Conservation (phyloP, 257 asterid genomes). For the Solanum ossicruentum region DNA sequence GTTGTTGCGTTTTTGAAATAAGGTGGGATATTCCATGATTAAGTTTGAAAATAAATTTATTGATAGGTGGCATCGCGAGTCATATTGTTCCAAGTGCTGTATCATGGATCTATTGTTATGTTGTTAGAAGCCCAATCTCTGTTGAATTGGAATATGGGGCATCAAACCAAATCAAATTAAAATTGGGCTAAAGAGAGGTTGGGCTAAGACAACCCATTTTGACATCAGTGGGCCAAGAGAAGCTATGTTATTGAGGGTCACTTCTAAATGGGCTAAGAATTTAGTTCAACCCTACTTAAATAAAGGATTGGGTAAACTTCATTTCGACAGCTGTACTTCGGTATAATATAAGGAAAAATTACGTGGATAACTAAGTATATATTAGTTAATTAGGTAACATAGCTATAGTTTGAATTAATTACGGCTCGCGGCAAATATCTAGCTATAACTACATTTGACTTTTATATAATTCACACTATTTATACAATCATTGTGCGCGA, state of each 20-base stretch:
- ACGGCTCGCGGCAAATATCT: too few species aligned
- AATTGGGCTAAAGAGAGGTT: neutral
- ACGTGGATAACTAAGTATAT: too few species aligned
- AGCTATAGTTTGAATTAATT: too few species aligned
- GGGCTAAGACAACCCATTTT: neutral
- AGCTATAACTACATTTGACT: too few species aligned
- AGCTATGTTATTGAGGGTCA: neutral
- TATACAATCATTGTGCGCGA: too few species aligned
- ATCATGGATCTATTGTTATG: slow-evolving; percentile 9
- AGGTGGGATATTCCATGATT: too few species aligned
- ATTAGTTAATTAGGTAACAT: too few species aligned
- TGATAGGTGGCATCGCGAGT: neutral
- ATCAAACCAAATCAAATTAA: neutral
- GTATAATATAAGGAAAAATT: neutral
- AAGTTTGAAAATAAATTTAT: too few species aligned
- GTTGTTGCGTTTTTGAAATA: too few species aligned
- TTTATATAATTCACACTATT: too few species aligned
- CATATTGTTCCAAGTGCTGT: slow-evolving; percentile 11
- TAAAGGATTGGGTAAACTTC: neutral
- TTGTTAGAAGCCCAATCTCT: slow-evolving; percentile 13
- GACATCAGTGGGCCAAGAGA: neutral
- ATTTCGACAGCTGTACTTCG: neutral
- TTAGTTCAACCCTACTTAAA: neutral
- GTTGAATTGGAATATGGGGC: neutral
- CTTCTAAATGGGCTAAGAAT: neutral